phyloP scores from a whole-genome alignment of 768 basidiomycete species.

The Lentinus brumalis region DNA sequence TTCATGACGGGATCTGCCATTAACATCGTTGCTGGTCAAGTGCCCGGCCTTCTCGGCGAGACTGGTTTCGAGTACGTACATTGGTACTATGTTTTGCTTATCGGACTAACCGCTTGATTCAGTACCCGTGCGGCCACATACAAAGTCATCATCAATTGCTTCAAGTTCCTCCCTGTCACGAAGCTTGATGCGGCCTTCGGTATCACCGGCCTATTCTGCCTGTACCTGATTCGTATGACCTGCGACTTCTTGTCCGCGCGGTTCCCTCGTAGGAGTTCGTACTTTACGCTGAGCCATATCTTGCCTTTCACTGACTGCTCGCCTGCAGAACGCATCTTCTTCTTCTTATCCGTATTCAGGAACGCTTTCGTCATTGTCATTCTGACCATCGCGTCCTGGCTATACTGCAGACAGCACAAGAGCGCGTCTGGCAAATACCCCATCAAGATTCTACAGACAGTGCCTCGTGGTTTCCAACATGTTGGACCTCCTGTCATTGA shows the following conservation, averaged over 20 bases:
- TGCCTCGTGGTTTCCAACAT: slow-evolving; percentile 81
- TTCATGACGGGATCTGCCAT: slow-evolving; percentile 99
- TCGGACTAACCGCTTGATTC: neutral
- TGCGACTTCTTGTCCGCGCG: slow-evolving; percentile 54
- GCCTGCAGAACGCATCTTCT: slow-evolving; percentile 62
- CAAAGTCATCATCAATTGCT: slow-evolving; percentile 87
- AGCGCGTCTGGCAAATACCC: slow-evolving; percentile 68
- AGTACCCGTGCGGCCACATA: slow-evolving; percentile 88
- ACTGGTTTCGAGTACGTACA: slow-evolving; percentile 73
- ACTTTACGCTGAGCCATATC: neutral
- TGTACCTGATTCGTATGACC: slow-evolving; percentile 67
- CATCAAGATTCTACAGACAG: slow-evolving; percentile 79
- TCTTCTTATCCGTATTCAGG: slow-evolving; percentile 76
- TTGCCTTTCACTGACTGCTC: slow-evolving; percentile 6
- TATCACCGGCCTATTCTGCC: slow-evolving; percentile 64
- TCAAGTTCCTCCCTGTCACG: slow-evolving; percentile 77
- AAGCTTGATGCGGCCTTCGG: slow-evolving; percentile 90
- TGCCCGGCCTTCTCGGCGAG: slow-evolving; percentile 89
- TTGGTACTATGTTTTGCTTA: slow-evolving; percentile 8
- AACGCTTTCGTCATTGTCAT: slow-evolving; percentile 89
- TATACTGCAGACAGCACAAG: slow-evolving; percentile 71
- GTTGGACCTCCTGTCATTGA: slow-evolving; percentile 52
- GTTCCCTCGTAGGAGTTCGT: slow-evolving; percentile 64
- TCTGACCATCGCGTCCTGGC: slow-evolving; percentile 85
- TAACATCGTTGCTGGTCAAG: slow-evolving; percentile 85